Base-by-base conservation (phyloP, 2,329 filamentous ascomycete genomes). In the Domatiomyces catenatus region DNA sequence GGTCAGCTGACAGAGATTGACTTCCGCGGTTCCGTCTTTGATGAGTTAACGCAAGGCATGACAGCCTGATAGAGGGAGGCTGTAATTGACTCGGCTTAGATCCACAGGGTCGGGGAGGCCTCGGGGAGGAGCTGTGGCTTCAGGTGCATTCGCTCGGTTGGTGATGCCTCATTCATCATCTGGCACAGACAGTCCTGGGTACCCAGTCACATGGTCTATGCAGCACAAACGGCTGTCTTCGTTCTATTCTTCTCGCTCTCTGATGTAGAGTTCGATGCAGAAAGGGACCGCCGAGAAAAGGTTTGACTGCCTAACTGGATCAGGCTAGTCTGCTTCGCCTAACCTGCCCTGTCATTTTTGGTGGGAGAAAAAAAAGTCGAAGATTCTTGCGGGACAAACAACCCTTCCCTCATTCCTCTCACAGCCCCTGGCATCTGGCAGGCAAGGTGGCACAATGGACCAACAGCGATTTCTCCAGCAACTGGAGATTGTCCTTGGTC, bases 381-480 rank as follows among this genome's bases (percentile, higher is more conserved):
- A 39, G 32, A 39, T 15, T 39, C 32, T 39, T 39, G 32, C 10
- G 15, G 32, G 10, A 39, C 8, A 15, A 15, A 39, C 10, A 5
- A 15, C 10, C 12, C 32, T 39, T 39, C 32, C 12, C 19, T 39
- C 32, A 15, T 39, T 2, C 32, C 32, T 39, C 32, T 39, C 10
- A 39, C 10, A 15, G 32, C 32, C 36, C 26, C 44, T 45, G 48
- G 42, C 48, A 42, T 42, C 19, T 26, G 42, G 42, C 48, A 42
- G 47, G 44, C 18, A 22, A 46, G 44, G 28, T 48, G 48, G 47
- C 54, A 67, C 54, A 63, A 89, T 89, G 84, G 82, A 88, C 68
- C 77, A 86, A 67, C 81, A 86, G 68, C 80, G 84, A 71, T 88
- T 95, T 66, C 77, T 92, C 60, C 77, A 84, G 73, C 80, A 94